These are phyloP conservation scores for Fusarium tjaetaba DNA, from an alignment of 2,329 filamentous ascomycete genomes.

Conservation along the genomic window DNA sequence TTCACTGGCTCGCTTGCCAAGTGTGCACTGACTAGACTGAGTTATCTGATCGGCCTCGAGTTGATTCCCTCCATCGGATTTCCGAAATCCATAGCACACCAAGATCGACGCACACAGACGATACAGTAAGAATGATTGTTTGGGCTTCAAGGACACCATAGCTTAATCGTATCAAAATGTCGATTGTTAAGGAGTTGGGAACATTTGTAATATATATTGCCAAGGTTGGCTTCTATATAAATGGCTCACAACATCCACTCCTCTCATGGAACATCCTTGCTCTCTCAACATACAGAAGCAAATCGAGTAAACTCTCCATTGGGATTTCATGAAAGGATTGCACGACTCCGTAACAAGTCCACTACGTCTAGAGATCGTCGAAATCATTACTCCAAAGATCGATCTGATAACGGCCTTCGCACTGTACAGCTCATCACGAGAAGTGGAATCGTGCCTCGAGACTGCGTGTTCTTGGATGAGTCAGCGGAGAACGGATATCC, in stretches of 20 bases:
- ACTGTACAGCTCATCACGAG: constrained; percentile 9
- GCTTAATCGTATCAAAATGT: background rate
- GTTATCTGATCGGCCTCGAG: constrained; percentile 32
- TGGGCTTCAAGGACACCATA: background rate
- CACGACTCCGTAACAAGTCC: background rate
- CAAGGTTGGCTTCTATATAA: background rate
- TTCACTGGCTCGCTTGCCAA: constrained; percentile 1
- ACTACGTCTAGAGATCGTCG: constrained; percentile 4
- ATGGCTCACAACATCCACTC: constrained; percentile 12
- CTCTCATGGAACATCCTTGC: background rate
- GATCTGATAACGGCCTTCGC: constrained; percentile 32
- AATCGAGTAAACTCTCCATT: background rate
- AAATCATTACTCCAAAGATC: background rate
- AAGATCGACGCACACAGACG: background rate
- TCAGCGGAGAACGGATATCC: constrained; percentile 1
- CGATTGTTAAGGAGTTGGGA: background rate
- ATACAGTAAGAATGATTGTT: background rate
- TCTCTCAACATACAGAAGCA: background rate
- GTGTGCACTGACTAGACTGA: background rate
- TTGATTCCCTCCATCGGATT: background rate
- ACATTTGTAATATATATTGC: background rate
- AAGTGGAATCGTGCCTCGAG: background rate
- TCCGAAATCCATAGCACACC: background rate
- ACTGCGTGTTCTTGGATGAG: background rate
- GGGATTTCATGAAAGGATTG: background rate